Evolutionary conservation across 148 eudicot genomes (phyloP).

Genomic region (Limonium bicolor): DNA sequence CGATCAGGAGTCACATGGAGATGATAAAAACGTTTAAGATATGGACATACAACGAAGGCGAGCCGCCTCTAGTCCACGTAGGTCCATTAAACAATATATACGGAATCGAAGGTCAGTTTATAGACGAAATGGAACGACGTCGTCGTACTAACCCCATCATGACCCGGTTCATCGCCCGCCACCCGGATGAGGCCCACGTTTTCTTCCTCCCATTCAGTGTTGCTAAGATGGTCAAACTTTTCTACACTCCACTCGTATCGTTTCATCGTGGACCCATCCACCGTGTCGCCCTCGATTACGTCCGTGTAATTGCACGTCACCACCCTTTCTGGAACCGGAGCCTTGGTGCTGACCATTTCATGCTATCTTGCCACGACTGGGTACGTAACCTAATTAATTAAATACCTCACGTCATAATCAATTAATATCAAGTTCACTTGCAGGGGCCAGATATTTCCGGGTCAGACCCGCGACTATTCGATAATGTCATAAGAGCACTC

Average conservation of each 20-base stretch:
- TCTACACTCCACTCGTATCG: slow-evolving; percentile 14
- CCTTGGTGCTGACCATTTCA: slow-evolving; percentile 28
- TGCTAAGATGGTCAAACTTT: slow-evolving; percentile 19
- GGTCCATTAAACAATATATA: slow-evolving; percentile 33
- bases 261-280: slow-evolving; percentile 16
- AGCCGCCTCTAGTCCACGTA: slow-evolving; percentile 30
- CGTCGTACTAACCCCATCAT: too few species aligned
- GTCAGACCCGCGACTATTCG: slow-evolving; percentile 28
- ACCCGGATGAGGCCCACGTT: slow-evolving; percentile 15
- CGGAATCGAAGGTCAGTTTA: slow-evolving; percentile 37
- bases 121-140: slow-evolving; percentile 32
- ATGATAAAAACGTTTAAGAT: slow-evolving; percentile 45
- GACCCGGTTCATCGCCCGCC: slow-evolving; percentile 9
- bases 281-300: slow-evolving; percentile 19
- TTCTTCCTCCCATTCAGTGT: slow-evolving; percentile 26
- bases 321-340: slow-evolving; percentile 22
- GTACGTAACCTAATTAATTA: slow-evolving; percentile 5
- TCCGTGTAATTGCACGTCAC: slow-evolving; percentile 2
- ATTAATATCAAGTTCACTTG: slow-evolving; percentile 5
- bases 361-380: slow-evolving; percentile 72
- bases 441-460: slow-evolving; percentile 34
- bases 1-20: slow-evolving; percentile 57
- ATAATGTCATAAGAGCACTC: slow-evolving; percentile 44
- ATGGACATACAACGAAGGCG: slow-evolving; percentile 44
- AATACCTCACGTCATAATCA: background rate